Conservation (phyloP, 352 stramenopile species). For the Pythium volutum region DNA sequence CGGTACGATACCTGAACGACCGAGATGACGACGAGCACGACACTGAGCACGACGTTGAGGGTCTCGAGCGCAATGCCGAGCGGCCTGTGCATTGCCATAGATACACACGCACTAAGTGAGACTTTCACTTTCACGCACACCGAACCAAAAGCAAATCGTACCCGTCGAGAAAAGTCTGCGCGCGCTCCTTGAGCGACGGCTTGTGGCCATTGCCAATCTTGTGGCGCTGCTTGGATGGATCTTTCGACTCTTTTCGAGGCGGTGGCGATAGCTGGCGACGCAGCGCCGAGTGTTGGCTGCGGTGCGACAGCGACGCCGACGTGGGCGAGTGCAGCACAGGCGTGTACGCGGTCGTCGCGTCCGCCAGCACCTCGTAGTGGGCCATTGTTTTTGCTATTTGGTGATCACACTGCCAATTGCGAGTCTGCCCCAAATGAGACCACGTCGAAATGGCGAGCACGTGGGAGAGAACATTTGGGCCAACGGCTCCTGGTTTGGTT, state of each 20-base stretch:
- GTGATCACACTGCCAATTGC: no score
- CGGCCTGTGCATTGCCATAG: conserved; percentile 18
- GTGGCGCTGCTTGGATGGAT: background rate
- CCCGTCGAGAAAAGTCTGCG: conserved; percentile 43
- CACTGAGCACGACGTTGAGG: conserved; percentile 43
- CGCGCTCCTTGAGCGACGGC: conserved; percentile 38
- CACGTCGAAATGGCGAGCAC: no score
- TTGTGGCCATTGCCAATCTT: conserved; percentile 43
- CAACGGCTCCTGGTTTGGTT: no score
- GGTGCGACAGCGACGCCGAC: background rate
- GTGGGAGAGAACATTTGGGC: no score
- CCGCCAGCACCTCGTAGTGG: conserved; percentile 1
- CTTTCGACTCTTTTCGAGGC: no score
- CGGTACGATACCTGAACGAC: conserved; percentile 33
- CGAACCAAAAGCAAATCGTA: no score
- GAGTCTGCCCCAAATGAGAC: no score
- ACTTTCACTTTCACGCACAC: no score
- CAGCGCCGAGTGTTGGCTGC: conserved; percentile 4
- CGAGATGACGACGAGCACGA: conserved; percentile 42
- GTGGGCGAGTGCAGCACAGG: no score
- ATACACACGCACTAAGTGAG: no score
- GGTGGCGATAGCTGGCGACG: conserved; percentile 3
- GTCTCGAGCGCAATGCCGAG: conserved; percentile 34
- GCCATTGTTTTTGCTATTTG: no score
- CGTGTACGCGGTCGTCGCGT: background rate